These are phyloP conservation scores for Penicillium paradoxum DNA, from an alignment of 495 filamentous ascomycete genomes.

Conservation along the genomic window DNA sequence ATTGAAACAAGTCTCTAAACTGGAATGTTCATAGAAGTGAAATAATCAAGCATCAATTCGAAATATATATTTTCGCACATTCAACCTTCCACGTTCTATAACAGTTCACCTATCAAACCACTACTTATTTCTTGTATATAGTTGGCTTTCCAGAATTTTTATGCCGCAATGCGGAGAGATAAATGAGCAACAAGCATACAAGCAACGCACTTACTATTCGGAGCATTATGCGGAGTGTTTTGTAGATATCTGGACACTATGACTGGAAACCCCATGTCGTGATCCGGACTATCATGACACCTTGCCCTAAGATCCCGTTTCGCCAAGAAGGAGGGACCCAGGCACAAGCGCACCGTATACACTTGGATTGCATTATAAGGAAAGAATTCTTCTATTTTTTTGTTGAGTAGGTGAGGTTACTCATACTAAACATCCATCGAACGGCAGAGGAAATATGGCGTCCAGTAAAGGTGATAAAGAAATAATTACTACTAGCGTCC, in stretches of 20 bases:
- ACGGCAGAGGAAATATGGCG: conserved; percentile 3
- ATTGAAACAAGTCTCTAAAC: too few relatives aligned
- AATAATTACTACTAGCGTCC: conserved; percentile 2
- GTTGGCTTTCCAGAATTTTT: not conserved
- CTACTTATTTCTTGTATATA: too few relatives aligned
- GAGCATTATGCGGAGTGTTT: not conserved
- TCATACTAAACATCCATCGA: not conserved
- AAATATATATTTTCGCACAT: too few relatives aligned
- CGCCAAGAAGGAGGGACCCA: not conserved
- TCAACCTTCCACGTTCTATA: too few relatives aligned
- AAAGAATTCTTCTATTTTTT: not conserved
- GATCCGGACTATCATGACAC: conserved; percentile 23
- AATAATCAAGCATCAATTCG: too few relatives aligned
- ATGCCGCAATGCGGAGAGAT: not conserved
- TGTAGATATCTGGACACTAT: not conserved
- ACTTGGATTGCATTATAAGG: not conserved
- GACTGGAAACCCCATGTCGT: conserved; percentile 15
- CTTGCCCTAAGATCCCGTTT: not conserved
- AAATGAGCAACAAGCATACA: not conserved
- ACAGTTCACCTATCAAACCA: too few relatives aligned
- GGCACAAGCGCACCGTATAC: not conserved
- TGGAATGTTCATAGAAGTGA: too few relatives aligned
- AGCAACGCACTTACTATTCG: not conserved
- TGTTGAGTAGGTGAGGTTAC: not conserved
- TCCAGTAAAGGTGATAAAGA: conserved; percentile 2